These are phyloP conservation scores for Arabis hirsuta DNA, from an alignment of 345 rosid genomes.

Conservation along the genomic window DNA sequence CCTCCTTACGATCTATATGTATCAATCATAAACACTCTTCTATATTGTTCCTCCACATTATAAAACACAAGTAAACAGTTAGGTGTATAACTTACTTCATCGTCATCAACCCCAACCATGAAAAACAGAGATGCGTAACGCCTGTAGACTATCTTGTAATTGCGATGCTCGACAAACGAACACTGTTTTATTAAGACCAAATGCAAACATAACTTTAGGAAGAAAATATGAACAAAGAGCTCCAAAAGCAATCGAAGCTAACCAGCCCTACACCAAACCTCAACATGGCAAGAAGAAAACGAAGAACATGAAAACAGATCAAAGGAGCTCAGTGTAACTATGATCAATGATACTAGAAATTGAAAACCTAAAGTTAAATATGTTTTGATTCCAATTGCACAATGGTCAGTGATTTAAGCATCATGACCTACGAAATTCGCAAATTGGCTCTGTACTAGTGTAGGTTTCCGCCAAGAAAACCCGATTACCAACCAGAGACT, in stretches of 20 bases:
- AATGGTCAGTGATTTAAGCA: too few species aligned
- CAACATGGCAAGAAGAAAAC: not conserved
- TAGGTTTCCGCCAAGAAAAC: too few species aligned
- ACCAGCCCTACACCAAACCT: not conserved
- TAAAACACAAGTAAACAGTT: not conserved
- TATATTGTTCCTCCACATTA: not conserved
- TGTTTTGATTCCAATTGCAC: not conserved
- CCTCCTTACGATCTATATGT: not conserved
- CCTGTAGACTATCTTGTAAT: conserved; percentile 92
- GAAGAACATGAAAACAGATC: not conserved
- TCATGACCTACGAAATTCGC: too few species aligned
- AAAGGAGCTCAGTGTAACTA: conserved; percentile 15
- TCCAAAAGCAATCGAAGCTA: conserved; percentile 1
- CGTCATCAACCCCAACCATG: conserved; percentile 95
- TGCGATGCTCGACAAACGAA: conserved; percentile 98
- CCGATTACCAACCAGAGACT: too few species aligned
- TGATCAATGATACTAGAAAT: not conserved
- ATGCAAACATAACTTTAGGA: not conserved
- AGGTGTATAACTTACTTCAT: conserved; percentile 64
- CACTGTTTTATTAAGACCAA: conserved; percentile 53
- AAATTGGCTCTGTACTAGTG: too few species aligned
- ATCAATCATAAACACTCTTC: not conserved
- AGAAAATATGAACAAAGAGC: not conserved
- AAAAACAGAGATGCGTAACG: conserved; percentile 95
- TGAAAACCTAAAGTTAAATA: not conserved